Base-by-base conservation (phyloP, 306 rosid species). In the Corylus americana region DNA sequence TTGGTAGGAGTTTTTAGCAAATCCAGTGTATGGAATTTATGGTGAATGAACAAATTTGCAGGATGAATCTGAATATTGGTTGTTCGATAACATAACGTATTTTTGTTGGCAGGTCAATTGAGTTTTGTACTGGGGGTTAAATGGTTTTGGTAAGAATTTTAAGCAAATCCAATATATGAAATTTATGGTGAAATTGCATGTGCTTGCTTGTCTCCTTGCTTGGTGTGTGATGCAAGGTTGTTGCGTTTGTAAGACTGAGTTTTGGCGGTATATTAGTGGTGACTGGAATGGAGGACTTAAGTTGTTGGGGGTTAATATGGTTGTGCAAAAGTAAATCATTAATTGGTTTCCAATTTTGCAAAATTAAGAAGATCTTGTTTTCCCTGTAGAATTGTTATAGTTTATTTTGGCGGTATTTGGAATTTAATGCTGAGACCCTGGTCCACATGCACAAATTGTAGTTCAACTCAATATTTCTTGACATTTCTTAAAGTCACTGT, bases 171-270 rank as follows among this genome's bases (percentile, higher is more conserved):
- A 17, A 39, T 3, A 3, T 29, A 31, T 63, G 9, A 4, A 27
- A 55, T 17, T 49, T 49, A 11, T 49, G 11, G 61, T 8, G 61
- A 55, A 55, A 17, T 55, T 63, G 44, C 14, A 25, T 31, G 70
- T 31, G 44, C 73, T 49, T 51, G 54, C 69, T 74, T 61, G 50
- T 78, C 16, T 74, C 75, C 70, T 53, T 82, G 59, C 64, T 55
- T 74, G 74, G 47, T 73, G 14, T 73, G 6, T 71, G 4, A 37
- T 66, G 75, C 37, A 27, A 74, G 66, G 31, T 29, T 55, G 64
- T 25, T 71, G 79, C 25, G n/a, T 73, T 73, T 71, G 55, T 13
- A 16, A 48, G 50, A 66, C 37, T 45, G 35, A 13, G 70, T 47
- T 53, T 49, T 12, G 8, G 54, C n/a, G 7, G 54, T 48, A 17